phyloP scores from a whole-genome alignment of 257 asterid genomes.

The Nicotiana tomentosiformis region DNA sequence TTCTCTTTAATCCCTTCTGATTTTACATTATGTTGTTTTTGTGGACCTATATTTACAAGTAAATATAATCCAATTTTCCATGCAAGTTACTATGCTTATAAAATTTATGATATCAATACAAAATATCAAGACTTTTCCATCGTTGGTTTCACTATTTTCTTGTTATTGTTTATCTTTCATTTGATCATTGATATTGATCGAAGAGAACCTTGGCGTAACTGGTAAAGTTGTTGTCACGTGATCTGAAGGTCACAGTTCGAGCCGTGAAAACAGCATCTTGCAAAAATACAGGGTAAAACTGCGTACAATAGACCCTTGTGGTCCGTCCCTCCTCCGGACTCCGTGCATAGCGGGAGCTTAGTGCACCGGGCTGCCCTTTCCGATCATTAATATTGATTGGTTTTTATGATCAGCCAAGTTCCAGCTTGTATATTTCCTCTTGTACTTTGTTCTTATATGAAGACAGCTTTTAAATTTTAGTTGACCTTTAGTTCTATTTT shows the following conservation, averaged over 20 bases:
- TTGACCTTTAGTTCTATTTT: not conserved
- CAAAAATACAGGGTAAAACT: too few species aligned
- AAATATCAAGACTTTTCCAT: not conserved
- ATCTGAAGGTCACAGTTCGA: too few species aligned
- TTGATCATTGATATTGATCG: not conserved
- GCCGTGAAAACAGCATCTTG: too few species aligned
- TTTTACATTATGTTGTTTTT: not conserved
- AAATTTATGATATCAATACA: not conserved
- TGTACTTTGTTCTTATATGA: not conserved
- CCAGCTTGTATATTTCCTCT: not conserved
- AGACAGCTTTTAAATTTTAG: not conserved
- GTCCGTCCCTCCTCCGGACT: too few species aligned
- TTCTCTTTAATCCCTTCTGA: not conserved
- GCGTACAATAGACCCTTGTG: too few species aligned
- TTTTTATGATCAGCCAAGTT: not conserved
- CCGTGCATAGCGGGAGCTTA: too few species aligned
- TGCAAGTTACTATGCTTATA: not conserved
- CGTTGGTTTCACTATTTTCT: not conserved
- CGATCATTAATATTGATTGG: not conserved
- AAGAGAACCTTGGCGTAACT: too few species aligned
- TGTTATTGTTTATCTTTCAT: not conserved
- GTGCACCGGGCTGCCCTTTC: too few species aligned
- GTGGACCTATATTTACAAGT: not conserved
- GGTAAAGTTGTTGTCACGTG: too few species aligned
- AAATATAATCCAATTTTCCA: not conserved